A percentile compares a stretch with the other conserved stretches of the same genome.
Conservation (phyloP, 1,284 basidiomycete species). For the Mycosarcoma maydis region DNA sequence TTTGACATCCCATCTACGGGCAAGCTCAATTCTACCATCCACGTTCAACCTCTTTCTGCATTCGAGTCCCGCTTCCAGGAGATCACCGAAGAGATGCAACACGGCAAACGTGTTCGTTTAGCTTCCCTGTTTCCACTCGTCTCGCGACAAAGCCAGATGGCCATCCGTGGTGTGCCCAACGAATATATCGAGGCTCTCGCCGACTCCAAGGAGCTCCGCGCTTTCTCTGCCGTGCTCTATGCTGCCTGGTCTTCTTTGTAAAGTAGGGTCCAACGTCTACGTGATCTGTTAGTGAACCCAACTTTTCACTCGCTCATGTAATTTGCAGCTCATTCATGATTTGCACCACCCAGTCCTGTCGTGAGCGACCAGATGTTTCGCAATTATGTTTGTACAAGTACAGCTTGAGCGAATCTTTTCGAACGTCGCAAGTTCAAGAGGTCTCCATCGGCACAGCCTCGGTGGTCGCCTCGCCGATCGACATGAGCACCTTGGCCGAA, state of each 20-base stretch:
- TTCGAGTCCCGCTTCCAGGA: conserved; percentile 70
- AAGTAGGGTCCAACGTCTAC: too few relatives aligned
- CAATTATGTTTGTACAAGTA: conserved; percentile 23
- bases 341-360: too few relatives aligned
- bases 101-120: conserved; percentile 73
- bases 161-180: conserved; percentile 79
- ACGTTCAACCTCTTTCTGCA: conserved; percentile 32
- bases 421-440: conserved; percentile 8
- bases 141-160: conserved; percentile 78
- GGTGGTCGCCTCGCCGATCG: conserved; percentile 12
- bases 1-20: conserved; percentile 51
- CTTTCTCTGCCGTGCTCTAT: conserved; percentile 71
- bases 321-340: too few relatives aligned
- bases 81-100: conserved; percentile 49
- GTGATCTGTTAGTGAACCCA: too few relatives aligned
- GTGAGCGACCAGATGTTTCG: too few relatives aligned
- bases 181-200: conserved; percentile 75
- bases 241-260: conserved; percentile 67
- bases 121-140: conserved; percentile 81
- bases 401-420: background rate
- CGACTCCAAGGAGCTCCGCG: conserved; percentile 70
- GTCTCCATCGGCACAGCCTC: conserved; percentile 48
- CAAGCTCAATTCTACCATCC: conserved; percentile 20
- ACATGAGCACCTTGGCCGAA: conserved; percentile 46
- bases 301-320: too few relatives aligned